Evolutionary conservation across 768 basidiomycete species (phyloP), one percentile per base, ranked within the genome.

Genomic region (Gyrodon lividus): DNA sequence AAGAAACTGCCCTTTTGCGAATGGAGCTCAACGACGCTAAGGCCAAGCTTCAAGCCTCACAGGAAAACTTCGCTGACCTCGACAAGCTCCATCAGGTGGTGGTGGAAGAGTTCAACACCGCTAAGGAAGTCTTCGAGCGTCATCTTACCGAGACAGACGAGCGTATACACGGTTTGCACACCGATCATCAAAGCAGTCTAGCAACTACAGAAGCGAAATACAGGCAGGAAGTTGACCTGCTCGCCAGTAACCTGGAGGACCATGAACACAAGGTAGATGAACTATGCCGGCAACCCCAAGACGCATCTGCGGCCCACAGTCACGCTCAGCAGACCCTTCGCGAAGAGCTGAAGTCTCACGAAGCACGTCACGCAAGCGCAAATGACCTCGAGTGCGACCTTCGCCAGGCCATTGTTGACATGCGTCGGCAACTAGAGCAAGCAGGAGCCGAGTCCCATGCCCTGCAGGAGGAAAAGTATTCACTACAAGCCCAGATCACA

Each of bases 401-500:
- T 22, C 66, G 65, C 26, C 59, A 69, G 46, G 69, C 76, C 17
- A 56, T 81, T 26, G 49, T 63, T 10, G 62, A 55, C 30, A 59
- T 74, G 24, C 72, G 69, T 38, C 66, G 60, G n/a, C 72, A 73
- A 41, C 63, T 87, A 17, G 68, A 77, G 37, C 66, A 76, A 43
- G 61, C 72, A 23, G 68, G 74, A 41, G 50, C 50, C 1, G 70
- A 74, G 13, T 53, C 75, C 22, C 66, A 72, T 30, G 40, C 61
- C 4, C 48, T 76, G 17, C 76, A 79, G 53, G 72, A 77, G 40
- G 84, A 88, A 68, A 82, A 76, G 55, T 67, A 64, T 1, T 46
- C 63, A 9, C 66, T 86, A 14, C 82, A 87, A 52, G 73, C 75
- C 43, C 73, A 83, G 57, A 75, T 77, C 41, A 87, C 85, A 0